Evolutionary conservation across 805 yeast species (phyloP).

Genomic region (Candida tallmaniae): DNA sequence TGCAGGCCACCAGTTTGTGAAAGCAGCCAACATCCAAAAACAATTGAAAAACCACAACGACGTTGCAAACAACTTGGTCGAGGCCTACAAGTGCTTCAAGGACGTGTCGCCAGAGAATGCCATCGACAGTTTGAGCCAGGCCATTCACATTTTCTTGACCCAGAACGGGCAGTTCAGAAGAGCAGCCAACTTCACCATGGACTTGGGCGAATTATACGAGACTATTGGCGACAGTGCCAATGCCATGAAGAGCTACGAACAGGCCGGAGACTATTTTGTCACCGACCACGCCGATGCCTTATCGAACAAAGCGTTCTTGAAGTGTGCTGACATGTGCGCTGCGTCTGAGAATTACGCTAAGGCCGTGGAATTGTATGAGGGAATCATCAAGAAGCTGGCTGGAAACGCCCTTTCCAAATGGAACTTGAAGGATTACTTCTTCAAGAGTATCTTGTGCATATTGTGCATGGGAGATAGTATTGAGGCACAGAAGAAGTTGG

Average conservation of each 20-base stretch:
- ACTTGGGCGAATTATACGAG: slow-evolving; percentile 84
- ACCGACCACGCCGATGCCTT: slow-evolving; percentile 92
- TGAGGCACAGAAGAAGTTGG: slow-evolving; percentile 73
- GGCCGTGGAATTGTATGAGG: slow-evolving; percentile 75
- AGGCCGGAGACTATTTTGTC: slow-evolving; percentile 93
- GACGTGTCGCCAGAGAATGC: slow-evolving; percentile 71
- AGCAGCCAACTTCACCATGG: slow-evolving; percentile 92
- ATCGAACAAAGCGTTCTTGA: slow-evolving; percentile 80
- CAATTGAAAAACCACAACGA: slow-evolving; percentile 80
- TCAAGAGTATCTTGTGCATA: slow-evolving; percentile 77
- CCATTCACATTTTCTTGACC: slow-evolving; percentile 75
- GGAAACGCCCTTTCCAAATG: slow-evolving; percentile 77
- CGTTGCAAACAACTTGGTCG: slow-evolving; percentile 84
- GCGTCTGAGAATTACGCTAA: slow-evolving; percentile 58
- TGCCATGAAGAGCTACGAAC: slow-evolving; percentile 78
- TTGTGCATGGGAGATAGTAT: slow-evolving; percentile 83
- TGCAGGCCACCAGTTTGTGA: slow-evolving; percentile 82
- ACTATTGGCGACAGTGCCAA: slow-evolving; percentile 57
- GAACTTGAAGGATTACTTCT: slow-evolving; percentile 88
- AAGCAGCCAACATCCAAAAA: slow-evolving; percentile 77
- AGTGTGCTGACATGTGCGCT: slow-evolving; percentile 87
- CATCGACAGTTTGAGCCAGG: slow-evolving; percentile 68
- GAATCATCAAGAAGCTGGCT: slow-evolving; percentile 69
- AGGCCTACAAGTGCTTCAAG: slow-evolving; percentile 84
- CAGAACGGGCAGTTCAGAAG: slow-evolving; percentile 92